A percentile compares a stretch with the other conserved stretches of the same genome.
Conservation (phyloP, 805 yeast species). For the Barnettozyma sp. region DNA sequence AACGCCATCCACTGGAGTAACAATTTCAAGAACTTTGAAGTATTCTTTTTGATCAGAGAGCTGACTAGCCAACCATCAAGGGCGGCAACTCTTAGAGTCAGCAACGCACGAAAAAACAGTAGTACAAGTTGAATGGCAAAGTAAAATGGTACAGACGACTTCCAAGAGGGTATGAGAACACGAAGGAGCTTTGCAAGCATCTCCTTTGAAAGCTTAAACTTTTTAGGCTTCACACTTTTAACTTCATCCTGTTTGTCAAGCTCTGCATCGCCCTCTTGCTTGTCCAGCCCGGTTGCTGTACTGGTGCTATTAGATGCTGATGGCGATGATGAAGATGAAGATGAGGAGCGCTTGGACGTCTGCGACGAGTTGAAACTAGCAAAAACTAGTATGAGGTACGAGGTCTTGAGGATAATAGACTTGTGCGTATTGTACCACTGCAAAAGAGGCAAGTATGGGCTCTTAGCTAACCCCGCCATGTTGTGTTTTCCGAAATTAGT, state of each 20-base stretch:
- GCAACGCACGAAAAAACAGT: slow-evolving; percentile 58
- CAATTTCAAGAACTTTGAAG: slow-evolving; percentile 54
- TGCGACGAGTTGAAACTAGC: slow-evolving; percentile 21
- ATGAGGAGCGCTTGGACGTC: too few relatives aligned
- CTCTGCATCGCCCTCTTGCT: not conserved
- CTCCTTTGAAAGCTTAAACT: slow-evolving; percentile 10
- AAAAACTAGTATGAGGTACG: slow-evolving; percentile 22
- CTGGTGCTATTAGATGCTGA: not conserved
- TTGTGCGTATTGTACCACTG: slow-evolving; percentile 23
- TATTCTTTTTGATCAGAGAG: slow-evolving; percentile 63
- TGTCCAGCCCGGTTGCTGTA: too few relatives aligned
- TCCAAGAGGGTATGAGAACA: slow-evolving; percentile 21
- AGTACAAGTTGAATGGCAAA: slow-evolving; percentile 29
- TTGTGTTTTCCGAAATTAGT: not conserved
- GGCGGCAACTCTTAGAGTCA: slow-evolving; percentile 77
- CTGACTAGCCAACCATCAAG: slow-evolving; percentile 84
- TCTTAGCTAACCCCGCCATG: slow-evolving; percentile 1
- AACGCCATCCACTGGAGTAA: slow-evolving; percentile 72
- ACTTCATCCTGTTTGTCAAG: not conserved
- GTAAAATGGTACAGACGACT: slow-evolving; percentile 21
- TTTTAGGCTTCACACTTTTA: not conserved
- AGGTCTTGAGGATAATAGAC: slow-evolving; percentile 22
- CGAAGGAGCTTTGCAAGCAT: slow-evolving; percentile 12
- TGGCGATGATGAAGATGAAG: too few relatives aligned
- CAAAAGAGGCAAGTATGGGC: slow-evolving; percentile 7